Conservation (phyloP, 352 stramenopile species). For the Phytophthora cactorum region DNA sequence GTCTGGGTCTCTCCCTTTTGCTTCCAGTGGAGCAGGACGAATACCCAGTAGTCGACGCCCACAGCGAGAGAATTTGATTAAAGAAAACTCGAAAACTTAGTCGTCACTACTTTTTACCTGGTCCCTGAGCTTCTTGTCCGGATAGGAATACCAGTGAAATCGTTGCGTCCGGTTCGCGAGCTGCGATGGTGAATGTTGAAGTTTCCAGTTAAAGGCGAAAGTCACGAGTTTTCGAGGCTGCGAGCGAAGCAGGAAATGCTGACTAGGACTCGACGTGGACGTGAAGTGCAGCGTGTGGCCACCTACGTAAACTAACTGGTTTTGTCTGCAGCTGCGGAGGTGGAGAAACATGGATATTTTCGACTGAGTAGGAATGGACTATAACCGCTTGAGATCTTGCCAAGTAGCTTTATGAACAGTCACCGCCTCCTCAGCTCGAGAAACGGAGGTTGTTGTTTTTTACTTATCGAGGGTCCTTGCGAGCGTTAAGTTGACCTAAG, state of each 20-base stretch:
- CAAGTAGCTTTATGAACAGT: conserved; percentile 19
- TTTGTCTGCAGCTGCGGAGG: conserved; percentile 73
- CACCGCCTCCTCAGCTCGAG: conserved; percentile 4
- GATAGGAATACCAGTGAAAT: conserved; percentile 75
- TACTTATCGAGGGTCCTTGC: neutral
- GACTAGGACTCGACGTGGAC: conserved; percentile 58
- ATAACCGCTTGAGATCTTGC: neutral
- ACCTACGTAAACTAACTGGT: conserved; percentile 61
- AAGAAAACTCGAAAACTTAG: conserved; percentile 62
- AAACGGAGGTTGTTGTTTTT: too few relatives aligned
- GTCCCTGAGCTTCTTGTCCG: conserved; percentile 75
- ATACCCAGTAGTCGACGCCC: conserved; percentile 63
- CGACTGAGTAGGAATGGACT: neutral
- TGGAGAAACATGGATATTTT: conserved; percentile 42
- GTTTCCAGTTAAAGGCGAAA: conserved; percentile 72
- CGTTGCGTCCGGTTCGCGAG: conserved; percentile 52
- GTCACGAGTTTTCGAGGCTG: conserved; percentile 62
- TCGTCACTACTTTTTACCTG: conserved; percentile 43
- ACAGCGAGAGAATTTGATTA: conserved; percentile 75
- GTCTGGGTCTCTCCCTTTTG: conserved; percentile 6
- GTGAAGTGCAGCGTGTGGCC: conserved; percentile 78
- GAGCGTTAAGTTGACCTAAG: conserved; percentile 21
- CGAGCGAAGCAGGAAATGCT: conserved; percentile 70
- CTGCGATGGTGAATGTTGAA: conserved; percentile 56
- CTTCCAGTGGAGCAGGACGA: conserved; percentile 25